These are phyloP conservation scores for Neurospora tetraspora DNA, from an alignment of 495 filamentous ascomycete genomes.

Conservation along the genomic window DNA sequence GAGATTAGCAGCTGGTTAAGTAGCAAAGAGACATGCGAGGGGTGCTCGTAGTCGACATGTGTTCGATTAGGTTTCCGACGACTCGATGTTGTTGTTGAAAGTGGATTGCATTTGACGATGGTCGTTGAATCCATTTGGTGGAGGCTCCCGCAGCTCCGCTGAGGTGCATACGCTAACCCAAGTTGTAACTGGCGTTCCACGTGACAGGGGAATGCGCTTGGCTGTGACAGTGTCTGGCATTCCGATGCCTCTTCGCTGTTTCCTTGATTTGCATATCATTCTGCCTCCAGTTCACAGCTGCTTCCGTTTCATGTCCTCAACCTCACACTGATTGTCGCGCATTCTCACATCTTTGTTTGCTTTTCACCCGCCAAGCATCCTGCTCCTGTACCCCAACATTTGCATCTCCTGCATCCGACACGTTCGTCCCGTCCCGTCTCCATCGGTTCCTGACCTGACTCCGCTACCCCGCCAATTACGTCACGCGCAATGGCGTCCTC, in stretches of 20 bases:
- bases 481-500: not conserved
- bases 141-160: not conserved
- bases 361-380: not conserved
- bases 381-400: not conserved
- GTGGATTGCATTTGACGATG: not conserved
- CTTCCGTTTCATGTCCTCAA: not conserved
- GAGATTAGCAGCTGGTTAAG: no score
- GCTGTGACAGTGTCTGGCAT: not conserved
- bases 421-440: not conserved
- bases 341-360: not conserved
- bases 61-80: not conserved
- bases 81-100: not conserved
- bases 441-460: not conserved
- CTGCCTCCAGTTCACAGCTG: not conserved
- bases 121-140: not conserved
- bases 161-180: not conserved
- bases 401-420: not conserved
- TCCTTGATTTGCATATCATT: not conserved
- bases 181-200: not conserved
- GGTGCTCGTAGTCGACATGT: no score
- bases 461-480: not conserved
- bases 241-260: not conserved
- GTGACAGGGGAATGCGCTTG: not conserved
- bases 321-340: not conserved
- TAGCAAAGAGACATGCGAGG: no score